Evolutionary conservation across 768 basidiomycete genomes (phyloP).

Genomic region (Coprinopsis cinerea): DNA sequence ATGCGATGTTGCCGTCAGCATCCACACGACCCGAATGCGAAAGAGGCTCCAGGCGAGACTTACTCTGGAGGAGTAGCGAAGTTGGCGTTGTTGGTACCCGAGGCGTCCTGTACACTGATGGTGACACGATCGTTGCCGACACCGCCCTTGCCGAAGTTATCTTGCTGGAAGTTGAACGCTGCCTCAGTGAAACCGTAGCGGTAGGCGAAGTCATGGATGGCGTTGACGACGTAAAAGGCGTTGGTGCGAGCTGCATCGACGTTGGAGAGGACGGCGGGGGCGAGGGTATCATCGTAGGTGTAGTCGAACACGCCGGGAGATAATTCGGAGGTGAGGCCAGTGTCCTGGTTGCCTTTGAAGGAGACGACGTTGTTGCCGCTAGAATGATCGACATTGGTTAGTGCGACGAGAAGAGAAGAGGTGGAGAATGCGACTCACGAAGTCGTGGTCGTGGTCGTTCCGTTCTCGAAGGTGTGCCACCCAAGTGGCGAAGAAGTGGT

Average conservation of each 20-base stretch:
- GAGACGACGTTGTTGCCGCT: constrained; percentile 29
- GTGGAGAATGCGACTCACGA: neutral
- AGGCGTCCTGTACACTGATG: constrained; percentile 45
- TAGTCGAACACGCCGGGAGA: constrained; percentile 30
- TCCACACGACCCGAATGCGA: neutral
- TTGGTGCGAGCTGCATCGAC: constrained; percentile 44
- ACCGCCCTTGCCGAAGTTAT: constrained; percentile 53
- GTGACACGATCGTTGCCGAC: constrained; percentile 45
- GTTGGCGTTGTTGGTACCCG: constrained; percentile 39
- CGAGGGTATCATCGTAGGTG: constrained; percentile 21
- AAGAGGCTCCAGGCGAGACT: neutral
- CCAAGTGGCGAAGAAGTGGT: constrained; percentile 39
- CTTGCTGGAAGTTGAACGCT: constrained; percentile 41
- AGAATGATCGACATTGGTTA: neutral
- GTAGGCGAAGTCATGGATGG: constrained; percentile 38
- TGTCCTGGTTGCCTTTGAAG: constrained; percentile 20
- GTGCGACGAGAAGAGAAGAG: neutral
- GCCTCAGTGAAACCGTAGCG: constrained; percentile 47
- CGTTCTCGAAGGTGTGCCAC: constrained; percentile 31
- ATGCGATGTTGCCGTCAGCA: neutral
- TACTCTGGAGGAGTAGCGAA: constrained; percentile 38
- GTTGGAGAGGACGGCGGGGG: constrained; percentile 34
- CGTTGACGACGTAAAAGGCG: constrained; percentile 51
- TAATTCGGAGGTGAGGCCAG: constrained; percentile 28
- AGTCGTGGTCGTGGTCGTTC: neutral